phyloP scores from a whole-genome alignment of 768 basidiomycete species.

The Macrolepiota albuminosa region DNA sequence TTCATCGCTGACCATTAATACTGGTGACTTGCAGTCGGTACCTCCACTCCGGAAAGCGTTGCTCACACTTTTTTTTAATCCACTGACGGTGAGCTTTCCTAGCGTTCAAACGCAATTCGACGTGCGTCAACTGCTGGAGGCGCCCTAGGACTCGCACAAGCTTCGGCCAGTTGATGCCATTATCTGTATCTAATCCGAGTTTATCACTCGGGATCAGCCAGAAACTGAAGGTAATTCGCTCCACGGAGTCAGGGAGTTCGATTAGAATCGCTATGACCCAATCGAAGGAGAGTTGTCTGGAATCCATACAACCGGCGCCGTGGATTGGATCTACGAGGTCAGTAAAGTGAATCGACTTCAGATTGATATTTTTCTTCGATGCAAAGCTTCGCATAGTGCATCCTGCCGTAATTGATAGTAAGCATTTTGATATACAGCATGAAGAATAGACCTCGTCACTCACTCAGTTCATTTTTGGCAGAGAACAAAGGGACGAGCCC shows the following conservation, averaged over 20 bases:
- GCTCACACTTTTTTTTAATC: slow-evolving; percentile 3
- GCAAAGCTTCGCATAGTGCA: not conserved
- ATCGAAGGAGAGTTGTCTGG: slow-evolving; percentile 2
- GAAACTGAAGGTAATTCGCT: slow-evolving; percentile 9
- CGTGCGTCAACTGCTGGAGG: not conserved
- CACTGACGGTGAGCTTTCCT: slow-evolving; percentile 3
- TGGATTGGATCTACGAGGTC: slow-evolving; percentile 13
- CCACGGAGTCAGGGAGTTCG: slow-evolving; percentile 3
- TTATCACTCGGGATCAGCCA: slow-evolving; percentile 12
- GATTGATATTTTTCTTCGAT: slow-evolving; percentile 1
- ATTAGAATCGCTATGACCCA: slow-evolving; percentile 8
- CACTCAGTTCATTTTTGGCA: slow-evolving; percentile 7
- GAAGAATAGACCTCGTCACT: not conserved
- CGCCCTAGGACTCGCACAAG: not conserved
- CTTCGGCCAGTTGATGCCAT: slow-evolving; percentile 6
- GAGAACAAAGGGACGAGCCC: slow-evolving; percentile 5
- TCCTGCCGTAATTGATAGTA: not conserved
- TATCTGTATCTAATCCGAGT: slow-evolving; percentile 4
- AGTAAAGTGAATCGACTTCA: slow-evolving; percentile 8
- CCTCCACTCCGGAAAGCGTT: not conserved
- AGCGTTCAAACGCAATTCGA: slow-evolving; percentile 7
- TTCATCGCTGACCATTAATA: not conserved
- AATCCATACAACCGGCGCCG: not conserved
- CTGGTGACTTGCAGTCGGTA: not conserved
- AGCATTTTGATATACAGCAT: not conserved